phyloP scores from a whole-genome alignment of 2,329 filamentous ascomycete species.

The Dactylellina sp. region DNA sequence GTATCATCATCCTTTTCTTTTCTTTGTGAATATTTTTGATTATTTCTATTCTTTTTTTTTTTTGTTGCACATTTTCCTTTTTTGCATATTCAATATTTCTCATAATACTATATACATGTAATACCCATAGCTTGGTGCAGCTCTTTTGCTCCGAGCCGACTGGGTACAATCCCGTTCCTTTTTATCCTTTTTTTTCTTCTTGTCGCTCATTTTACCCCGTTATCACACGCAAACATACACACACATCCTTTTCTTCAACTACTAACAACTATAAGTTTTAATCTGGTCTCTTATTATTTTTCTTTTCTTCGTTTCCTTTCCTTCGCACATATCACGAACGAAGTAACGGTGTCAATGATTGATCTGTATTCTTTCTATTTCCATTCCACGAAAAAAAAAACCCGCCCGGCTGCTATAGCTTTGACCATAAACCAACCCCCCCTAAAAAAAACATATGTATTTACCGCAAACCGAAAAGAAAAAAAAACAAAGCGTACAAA shows the following conservation, averaged over 20 bases:
- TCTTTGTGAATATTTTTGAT: conserved; percentile 41
- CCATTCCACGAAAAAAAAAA: conserved; percentile 9
- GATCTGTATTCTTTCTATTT: conserved; percentile 38
- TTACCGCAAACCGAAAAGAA: too few relatives aligned
- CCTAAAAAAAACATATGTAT: conserved; percentile 27
- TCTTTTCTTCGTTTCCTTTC: conserved; percentile 24
- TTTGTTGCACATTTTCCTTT: conserved; percentile 27
- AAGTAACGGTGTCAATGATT: conserved; percentile 53
- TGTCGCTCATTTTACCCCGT: conserved; percentile 41
- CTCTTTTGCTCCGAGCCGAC: conserved; percentile 38
- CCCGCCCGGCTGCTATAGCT: conserved; percentile 30
- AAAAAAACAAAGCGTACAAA: too few relatives aligned
- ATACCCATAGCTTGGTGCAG: conserved; percentile 28
- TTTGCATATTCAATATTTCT: conserved; percentile 47
- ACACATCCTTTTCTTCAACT: conserved; percentile 14
- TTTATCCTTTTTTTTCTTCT: conserved; percentile 35
- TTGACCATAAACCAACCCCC: conserved; percentile 45
- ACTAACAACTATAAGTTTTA: conserved; percentile 39
- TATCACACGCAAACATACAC: conserved; percentile 17
- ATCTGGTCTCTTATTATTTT: conserved; percentile 30
- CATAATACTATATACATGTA: conserved; percentile 53
- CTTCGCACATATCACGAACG: conserved; percentile 48
- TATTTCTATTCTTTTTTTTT: conserved; percentile 38
- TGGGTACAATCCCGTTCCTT: conserved; percentile 28
- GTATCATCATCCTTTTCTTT: conserved; percentile 28